phyloP scores from a whole-genome alignment of 495 filamentous ascomycete genomes.

The Daldinia grandis region DNA sequence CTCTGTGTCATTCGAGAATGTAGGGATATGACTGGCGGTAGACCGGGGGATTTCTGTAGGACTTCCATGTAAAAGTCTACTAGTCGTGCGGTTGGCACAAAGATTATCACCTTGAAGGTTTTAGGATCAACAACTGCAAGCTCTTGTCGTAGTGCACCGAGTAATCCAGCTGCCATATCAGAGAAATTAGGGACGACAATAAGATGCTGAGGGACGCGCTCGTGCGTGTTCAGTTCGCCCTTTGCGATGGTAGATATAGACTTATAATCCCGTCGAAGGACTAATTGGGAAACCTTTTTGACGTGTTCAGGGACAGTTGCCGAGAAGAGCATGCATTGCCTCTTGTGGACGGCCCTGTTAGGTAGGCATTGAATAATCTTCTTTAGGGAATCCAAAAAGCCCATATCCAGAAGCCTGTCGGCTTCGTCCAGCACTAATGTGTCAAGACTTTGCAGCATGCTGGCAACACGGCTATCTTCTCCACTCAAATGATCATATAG shows the following conservation, averaged over 20 bases:
- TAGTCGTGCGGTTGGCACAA: constrained; percentile 70
- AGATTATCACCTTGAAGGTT: constrained; percentile 72
- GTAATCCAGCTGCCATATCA: constrained; percentile 62
- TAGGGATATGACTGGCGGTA: constrained; percentile 63
- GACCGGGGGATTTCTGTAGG: constrained; percentile 54
- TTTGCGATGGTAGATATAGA: constrained; percentile 69
- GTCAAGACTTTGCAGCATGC: constrained; percentile 50
- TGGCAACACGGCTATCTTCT: not conserved
- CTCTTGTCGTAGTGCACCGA: constrained; percentile 53
- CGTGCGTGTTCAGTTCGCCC: constrained; percentile 68
- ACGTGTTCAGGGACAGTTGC: constrained; percentile 73
- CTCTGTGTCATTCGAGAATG: constrained; percentile 69
- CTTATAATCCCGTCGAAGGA: constrained; percentile 64
- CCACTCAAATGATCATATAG: constrained; percentile 62
- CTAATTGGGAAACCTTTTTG: constrained; percentile 65
- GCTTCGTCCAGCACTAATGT: constrained; percentile 74
- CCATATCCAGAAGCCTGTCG: constrained; percentile 71
- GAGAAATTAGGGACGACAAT: constrained; percentile 62
- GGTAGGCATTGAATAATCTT: constrained; percentile 66
- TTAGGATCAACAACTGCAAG: constrained; percentile 55
- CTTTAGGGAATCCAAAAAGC: constrained; percentile 67
- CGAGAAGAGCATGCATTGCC: constrained; percentile 78
- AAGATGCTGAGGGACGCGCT: constrained; percentile 67
- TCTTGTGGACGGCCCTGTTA: constrained; percentile 57
- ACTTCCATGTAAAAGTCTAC: constrained; percentile 60